Base-by-base conservation (phyloP, 208 protist genomes). In the Angomonas ambiguus region DNA sequence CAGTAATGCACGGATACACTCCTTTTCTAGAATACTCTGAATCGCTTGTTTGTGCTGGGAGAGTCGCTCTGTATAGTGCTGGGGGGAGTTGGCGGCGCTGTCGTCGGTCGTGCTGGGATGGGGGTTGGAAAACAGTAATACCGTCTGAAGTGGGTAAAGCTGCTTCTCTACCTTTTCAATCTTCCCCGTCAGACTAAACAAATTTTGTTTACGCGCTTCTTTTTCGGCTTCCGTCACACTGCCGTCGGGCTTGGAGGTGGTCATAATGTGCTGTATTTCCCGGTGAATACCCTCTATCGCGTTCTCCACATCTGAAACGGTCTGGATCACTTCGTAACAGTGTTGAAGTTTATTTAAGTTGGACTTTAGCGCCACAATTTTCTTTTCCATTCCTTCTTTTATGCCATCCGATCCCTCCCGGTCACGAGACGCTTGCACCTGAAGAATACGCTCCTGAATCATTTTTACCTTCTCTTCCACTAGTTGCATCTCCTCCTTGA, bases 381-480 rank as follows among this genome's bases (percentile, higher is more conserved):
- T 4, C 16, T 13, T 24, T 20, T 53, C 45, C 45, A 27, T 24
- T 53, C 20, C 45, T 24, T 53, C 45, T 53, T 5, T 53, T 53
- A 27, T n/a, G 5, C 18, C 20, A n/a, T 53, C 24, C 45, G 10
- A 27, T 53, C 24, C 18, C 13, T 53, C 20, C 24, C 24, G 10
- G 13, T 53, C 8, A n/a, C 4, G 18, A 5, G 13, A 20, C 5
- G 13, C 18, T n/a, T 53, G 45, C 20, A 53, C 45, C 5, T n/a
- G 10, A 5, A 53, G 45, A n/a, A 53, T 4, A 13, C 18, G 18
- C 18, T 53, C 45, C 24, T 53, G 45, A 13, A 53, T 53, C 45
- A n/a, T 53, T n/a, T 53, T 53, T n/a, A 53, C 24, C 45, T 53
- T 53, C 24, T 53, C 45, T 24, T 53, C 45, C 45, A 53, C 45